Evolutionary conservation across 1,139 yeast genomes (phyloP), one percentile per base, ranked within the genome.

Genomic region (Debaryomyces udenii): DNA sequence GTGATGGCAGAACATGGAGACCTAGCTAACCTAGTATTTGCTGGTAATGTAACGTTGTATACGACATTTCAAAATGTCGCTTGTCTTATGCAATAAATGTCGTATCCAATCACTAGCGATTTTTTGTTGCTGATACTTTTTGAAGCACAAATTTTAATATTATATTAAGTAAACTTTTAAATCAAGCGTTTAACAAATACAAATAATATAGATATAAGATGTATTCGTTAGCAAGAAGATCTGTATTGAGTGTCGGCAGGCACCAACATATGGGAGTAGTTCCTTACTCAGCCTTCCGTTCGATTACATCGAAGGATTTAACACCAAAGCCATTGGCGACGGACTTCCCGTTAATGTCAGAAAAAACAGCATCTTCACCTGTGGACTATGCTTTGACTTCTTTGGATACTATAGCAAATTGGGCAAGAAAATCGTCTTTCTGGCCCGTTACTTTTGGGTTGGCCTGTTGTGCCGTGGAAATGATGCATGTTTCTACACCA

Each of bases 381-480:
- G 67, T 86, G 48, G 96, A 88, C 66, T 87, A 88, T 56, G 93
- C 90, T 6, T 74, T 87, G 59, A 87, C 96, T n/a, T 80, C 93
- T 20, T 70, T 87, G 52, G 96, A 88, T 59, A 81, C 84, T 46
- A 80, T 87, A 51, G 93, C 91, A 52, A 86, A 85, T 70, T 88
- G 96, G 96, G 95, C 94, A 2, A 80, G 96, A 65, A 90, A 86
- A 61, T 88, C 95, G 24, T 85, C 94, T 3, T 87, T 88, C 66
- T 88, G 96, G 96, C 96, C 96, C 10, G 94, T 87, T 40, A 88
- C 96, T 37, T 88, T 88, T 66, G 96, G 96, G 31, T 74, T 87
- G 58, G 96, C 96, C 6, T 87, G 96, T 69, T 87, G 96, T 72
- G 95, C 96, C 47, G 95, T 88, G 35, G 96, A 88, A 68, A 88